These are phyloP conservation scores for Rubia occidens DNA, from an alignment of 305 asterid species.

Conservation along the genomic window DNA sequence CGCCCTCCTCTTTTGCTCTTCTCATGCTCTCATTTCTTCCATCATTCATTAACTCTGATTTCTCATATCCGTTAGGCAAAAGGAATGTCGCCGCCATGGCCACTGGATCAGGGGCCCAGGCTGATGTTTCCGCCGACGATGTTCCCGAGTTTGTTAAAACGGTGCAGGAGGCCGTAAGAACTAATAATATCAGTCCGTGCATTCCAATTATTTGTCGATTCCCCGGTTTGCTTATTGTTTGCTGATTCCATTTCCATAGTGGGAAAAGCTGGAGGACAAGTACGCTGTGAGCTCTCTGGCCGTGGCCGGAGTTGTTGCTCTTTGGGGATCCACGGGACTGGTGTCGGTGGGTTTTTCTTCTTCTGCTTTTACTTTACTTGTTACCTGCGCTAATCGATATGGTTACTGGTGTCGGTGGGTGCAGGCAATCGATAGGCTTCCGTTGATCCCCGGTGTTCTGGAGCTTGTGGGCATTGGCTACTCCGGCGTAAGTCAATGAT, in stretches of 20 bases:
- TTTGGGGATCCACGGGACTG: slow-evolving; percentile 57
- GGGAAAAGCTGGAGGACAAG: slow-evolving; percentile 86
- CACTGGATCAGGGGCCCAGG: slow-evolving; percentile 48
- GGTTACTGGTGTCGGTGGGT: too few relatives aligned
- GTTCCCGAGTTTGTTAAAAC: slow-evolving; percentile 47
- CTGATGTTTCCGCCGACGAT: slow-evolving; percentile 39
- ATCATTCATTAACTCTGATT: too few relatives aligned
- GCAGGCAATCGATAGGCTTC: slow-evolving; percentile 88
- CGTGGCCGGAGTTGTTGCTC: slow-evolving; percentile 53
- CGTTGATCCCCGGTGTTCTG: slow-evolving; percentile 67
- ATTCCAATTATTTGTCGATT: too few relatives aligned
- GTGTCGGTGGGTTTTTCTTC: slow-evolving; percentile 35
- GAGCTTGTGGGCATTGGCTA: slow-evolving; percentile 88
- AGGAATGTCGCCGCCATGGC: slow-evolving; percentile 59
- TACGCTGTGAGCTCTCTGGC: slow-evolving; percentile 70
- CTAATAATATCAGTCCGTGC: neutral
- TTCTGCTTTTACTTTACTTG: too few relatives aligned
- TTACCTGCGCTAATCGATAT: too few relatives aligned
- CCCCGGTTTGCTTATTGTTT: neutral
- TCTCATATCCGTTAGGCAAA: slow-evolving; percentile 25
- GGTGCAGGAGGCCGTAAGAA: slow-evolving; percentile 49
- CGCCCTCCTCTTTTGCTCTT: neutral
- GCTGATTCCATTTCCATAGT: slow-evolving; percentile 26
- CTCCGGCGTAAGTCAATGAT: slow-evolving; percentile 52
- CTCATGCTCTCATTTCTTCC: neutral